Percentiles rank a stretch among this genome's conserved stretches.
These are phyloP conservation scores for Starmerella khaoyaiensis DNA, from an alignment of 805 yeast genomes.

Conservation along the genomic window DNA sequence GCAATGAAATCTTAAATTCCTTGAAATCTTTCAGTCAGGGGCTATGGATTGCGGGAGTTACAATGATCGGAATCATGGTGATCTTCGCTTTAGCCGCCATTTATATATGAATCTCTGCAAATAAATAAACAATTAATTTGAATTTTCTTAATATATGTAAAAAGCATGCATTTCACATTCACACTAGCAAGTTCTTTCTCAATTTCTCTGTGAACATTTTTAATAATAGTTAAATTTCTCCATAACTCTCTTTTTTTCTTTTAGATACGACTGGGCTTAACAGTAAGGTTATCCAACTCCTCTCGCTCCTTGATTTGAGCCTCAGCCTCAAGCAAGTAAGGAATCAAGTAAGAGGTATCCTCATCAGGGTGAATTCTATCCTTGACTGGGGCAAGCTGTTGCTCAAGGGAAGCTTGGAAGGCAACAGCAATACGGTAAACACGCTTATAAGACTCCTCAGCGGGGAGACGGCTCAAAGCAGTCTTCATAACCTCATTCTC, in stretches of 20 bases:
- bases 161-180: neutral
- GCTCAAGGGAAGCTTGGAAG: constrained; percentile 72
- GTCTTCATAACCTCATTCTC: constrained; percentile 78
- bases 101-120: too few species aligned
- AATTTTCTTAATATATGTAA: neutral
- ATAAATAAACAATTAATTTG: too few species aligned
- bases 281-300: constrained; percentile 67
- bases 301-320: constrained; percentile 78
- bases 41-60: too few species aligned
- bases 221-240: too few species aligned
- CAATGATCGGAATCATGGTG: too few species aligned
- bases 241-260: too few species aligned
- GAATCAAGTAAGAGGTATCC: constrained; percentile 51
- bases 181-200: neutral
- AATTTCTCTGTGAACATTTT: too few species aligned
- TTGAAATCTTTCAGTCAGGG: too few species aligned
- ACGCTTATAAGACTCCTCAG: constrained; percentile 75
- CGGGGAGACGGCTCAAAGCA: constrained; percentile 79
- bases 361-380: constrained; percentile 71
- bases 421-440: constrained; percentile 86
- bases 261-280: constrained; percentile 23
- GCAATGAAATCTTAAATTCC: too few species aligned
- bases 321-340: constrained; percentile 88
- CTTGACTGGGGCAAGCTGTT: constrained; percentile 69
- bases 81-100: too few species aligned